Evolutionary conservation across 2,329 filamentous ascomycete genomes (phyloP).

Genomic region (Exophiala bonariae): DNA sequence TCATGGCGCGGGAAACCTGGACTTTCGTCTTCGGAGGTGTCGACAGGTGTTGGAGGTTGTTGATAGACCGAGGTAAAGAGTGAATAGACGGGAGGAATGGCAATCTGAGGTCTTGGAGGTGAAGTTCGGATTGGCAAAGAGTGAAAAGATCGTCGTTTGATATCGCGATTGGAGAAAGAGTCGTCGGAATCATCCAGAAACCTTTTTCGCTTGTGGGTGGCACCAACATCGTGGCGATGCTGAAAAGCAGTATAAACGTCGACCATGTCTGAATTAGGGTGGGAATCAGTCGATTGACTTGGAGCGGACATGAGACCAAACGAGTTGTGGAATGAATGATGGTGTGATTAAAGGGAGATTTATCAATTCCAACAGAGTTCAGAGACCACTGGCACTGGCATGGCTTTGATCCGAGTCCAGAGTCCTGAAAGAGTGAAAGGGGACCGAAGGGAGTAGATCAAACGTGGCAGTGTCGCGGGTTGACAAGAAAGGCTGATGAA

Average conservation of each 20-base stretch:
- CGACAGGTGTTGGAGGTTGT: slow-evolving; percentile 26
- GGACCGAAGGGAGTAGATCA: slow-evolving; percentile 21
- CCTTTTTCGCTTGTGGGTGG: slow-evolving; percentile 19
- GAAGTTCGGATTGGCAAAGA: slow-evolving; percentile 23
- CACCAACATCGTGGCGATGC: slow-evolving; percentile 10
- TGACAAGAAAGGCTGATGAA: slow-evolving; percentile 19
- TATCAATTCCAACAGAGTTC: slow-evolving; percentile 13
- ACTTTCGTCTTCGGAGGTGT: slow-evolving; percentile 26
- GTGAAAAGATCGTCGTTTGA: slow-evolving; percentile 17
- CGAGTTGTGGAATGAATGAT: background rate
- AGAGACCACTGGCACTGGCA: background rate
- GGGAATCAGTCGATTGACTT: slow-evolving; percentile 2
- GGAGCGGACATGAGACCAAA: slow-evolving; percentile 12
- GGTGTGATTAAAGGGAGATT: slow-evolving; percentile 11
- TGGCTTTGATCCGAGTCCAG: background rate
- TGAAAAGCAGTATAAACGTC: slow-evolving; percentile 18
- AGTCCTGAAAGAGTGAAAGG: background rate
- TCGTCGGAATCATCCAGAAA: slow-evolving; percentile 9
- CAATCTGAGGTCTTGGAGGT: slow-evolving; percentile 17
- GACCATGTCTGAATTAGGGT: slow-evolving; percentile 15
- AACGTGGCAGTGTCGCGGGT: slow-evolving; percentile 26
- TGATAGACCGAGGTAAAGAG: slow-evolving; percentile 24
- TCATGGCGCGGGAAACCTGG: slow-evolving; percentile 8
- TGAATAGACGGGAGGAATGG: slow-evolving; percentile 15
- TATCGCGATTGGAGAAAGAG: slow-evolving; percentile 7